Conservation (phyloP, 305 asterid species). For the Caryopteris hybrid region DNA sequence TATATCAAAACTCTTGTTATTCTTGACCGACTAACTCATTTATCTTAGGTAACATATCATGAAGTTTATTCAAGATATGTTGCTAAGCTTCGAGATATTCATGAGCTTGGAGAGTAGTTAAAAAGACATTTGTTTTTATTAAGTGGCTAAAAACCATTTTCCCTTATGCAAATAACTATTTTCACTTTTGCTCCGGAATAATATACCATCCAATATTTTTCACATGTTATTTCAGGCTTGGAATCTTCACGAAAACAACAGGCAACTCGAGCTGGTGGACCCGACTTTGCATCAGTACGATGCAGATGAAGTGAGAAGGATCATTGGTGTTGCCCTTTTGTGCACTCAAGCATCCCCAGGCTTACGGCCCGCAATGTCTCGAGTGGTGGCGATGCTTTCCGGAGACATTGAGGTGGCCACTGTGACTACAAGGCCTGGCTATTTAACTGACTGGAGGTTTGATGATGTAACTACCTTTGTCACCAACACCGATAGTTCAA, state of each 20-base stretch:
- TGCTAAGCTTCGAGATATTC: too few species aligned
- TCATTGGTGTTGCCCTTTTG: slow-evolving; percentile 58
- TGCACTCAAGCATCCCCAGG: slow-evolving; percentile 82
- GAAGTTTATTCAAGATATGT: too few species aligned
- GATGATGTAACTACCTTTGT: slow-evolving; percentile 43
- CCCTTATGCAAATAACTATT: too few species aligned
- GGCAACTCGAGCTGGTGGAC: slow-evolving; percentile 59
- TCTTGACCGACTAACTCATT: too few species aligned
- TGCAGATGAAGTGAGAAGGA: slow-evolving; percentile 45
- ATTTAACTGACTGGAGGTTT: slow-evolving; percentile 72
- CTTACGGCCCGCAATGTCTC: slow-evolving; percentile 77
- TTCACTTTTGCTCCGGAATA: too few species aligned
- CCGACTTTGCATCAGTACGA: slow-evolving; percentile 30
- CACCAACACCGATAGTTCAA: slow-evolving; percentile 15
- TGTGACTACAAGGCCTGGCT: slow-evolving; percentile 57
- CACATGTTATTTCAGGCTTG: slow-evolving; percentile 57
- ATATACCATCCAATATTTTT: too few species aligned
- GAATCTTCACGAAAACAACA: slow-evolving; percentile 59
- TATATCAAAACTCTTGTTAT: too few species aligned
- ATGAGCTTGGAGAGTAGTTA: too few species aligned
- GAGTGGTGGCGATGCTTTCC: slow-evolving; percentile 77
- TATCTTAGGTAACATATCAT: too few species aligned
- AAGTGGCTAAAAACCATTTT: too few species aligned
- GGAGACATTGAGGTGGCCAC: slow-evolving; percentile 66
- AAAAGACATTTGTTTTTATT: too few species aligned